Evolutionary conservation across 1,284 basidiomycete species (phyloP), one percentile per base, ranked within the genome.

Genomic region (Meripilus lineatus): DNA sequence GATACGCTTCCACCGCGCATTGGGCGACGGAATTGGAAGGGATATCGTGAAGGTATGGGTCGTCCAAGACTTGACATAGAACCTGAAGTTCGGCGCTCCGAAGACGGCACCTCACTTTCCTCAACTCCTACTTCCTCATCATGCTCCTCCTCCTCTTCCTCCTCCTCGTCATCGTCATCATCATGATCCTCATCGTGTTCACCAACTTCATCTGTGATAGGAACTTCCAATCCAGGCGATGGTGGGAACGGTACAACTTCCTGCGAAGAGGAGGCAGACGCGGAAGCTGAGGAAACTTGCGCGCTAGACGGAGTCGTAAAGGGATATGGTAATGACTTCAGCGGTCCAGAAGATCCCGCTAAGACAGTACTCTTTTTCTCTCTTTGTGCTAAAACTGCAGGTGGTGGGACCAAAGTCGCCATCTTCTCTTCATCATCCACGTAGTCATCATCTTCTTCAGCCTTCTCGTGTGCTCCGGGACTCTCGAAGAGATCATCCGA

Each of bases 21-120:
- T 17, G 78, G 78, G 7, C 72, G 71, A 21, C 80, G 75, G 64
- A 78, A 77, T 46, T 77, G 71, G 71, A 87, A 85, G 3, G 83
- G 85, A 58, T 84, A 85, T 1, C 81, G 74, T 4, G 81, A 79
- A 15, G 65, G 60, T 41, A 89, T 69, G 1, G 84, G 86, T n/a
- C 82, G 80, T 2, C 86, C 87, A 5, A 89, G 72, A 53, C 81
- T 84, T 4, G 85, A 88, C 77, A 89, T 79, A 3, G 85, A 89
- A 15, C 77, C 83, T 3, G 84, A 86, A 1, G 76, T 81, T 23
- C 79, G 74, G 30, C 74, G 72, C 10, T 58, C 62, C 23, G 75
- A 72, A 4, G 78, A 79, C 3, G 69, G 69, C 3, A 69, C 68
- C 40, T 74, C 68, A 47, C 71, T 69, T 18, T 67, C 65, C 47